Evolutionary conservation across 192 early-diverging fungal species (phyloP).

Genomic region (Linnemannia hyalina): DNA sequence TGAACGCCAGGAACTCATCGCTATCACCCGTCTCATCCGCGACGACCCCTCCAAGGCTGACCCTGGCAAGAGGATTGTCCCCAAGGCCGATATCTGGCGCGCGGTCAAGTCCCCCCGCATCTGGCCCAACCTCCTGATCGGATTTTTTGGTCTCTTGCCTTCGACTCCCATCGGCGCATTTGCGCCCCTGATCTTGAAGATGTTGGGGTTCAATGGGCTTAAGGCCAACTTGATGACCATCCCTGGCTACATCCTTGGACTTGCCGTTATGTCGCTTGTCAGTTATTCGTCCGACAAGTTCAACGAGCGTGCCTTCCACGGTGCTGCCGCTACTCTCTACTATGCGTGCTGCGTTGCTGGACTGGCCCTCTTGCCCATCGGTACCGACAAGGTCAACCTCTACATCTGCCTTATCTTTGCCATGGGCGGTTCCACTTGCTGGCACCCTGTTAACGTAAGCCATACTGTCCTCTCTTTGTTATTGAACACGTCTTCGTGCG

Average conservation of each 20-base stretch:
- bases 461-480: conserved; percentile 14
- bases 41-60: conserved; percentile 70
- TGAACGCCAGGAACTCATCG: conserved; percentile 68
- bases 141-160: conserved; percentile 55
- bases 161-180: conserved; percentile 41
- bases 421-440: conserved; percentile 46
- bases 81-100: conserved; percentile 37
- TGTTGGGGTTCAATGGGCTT: conserved; percentile 45
- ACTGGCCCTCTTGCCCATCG: conserved; percentile 34
- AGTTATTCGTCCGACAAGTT: conserved; percentile 40
- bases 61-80: conserved; percentile 51
- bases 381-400: conserved; percentile 36
- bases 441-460: conserved; percentile 56
- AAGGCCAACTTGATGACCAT: conserved; percentile 61
- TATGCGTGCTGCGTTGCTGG: conserved; percentile 35
- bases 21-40: conserved; percentile 69
- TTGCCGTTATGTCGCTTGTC: conserved; percentile 38
- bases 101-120: conserved; percentile 28
- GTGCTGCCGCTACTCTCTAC: conserved; percentile 34
- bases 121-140: conserved; percentile 58
- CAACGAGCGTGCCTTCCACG: conserved; percentile 44
- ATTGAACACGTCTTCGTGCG: neutral
- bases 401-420: conserved; percentile 43
- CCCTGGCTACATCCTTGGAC: conserved; percentile 45
- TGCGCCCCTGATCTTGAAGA: conserved; percentile 58